phyloP scores from a whole-genome alignment of 2,329 filamentous ascomycete genomes.

The Gaeumannomyces sp. region DNA sequence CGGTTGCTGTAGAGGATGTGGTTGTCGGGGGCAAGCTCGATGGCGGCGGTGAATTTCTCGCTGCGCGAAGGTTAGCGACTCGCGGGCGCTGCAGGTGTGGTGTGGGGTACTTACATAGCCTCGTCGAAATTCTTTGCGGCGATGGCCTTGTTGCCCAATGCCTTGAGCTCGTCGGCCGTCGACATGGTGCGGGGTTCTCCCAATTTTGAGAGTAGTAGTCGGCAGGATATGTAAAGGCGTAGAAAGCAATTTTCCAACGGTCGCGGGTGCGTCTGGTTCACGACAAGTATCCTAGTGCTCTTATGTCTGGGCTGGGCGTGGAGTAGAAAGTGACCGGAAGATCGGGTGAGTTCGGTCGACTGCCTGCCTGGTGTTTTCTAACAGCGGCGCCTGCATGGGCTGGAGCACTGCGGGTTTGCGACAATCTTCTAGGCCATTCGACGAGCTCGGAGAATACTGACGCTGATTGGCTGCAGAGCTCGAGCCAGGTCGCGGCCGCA shows the following conservation, averaged over 20 bases:
- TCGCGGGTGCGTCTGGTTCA: not conserved
- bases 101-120: conserved; percentile 68
- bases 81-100: not conserved
- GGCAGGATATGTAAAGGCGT: not conserved
- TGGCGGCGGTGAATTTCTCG: conserved; percentile 90
- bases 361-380: not conserved
- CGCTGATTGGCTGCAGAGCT: not conserved
- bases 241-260: not conserved
- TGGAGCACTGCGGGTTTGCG: conserved; percentile 9
- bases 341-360: not conserved
- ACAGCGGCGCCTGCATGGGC: conserved; percentile 11
- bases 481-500: not conserved
- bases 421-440: conserved; percentile 21
- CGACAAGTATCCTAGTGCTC: not conserved
- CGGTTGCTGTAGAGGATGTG: conserved; percentile 98
- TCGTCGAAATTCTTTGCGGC: conserved; percentile 94
- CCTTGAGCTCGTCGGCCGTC: conserved; percentile 77
- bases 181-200: conserved; percentile 34
- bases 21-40: conserved; percentile 79
- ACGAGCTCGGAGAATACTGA: conserved; percentile 9
- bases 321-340: not conserved
- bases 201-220: not conserved
- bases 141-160: conserved; percentile 97
- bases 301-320: not conserved
- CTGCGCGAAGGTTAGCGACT: conserved; percentile 37